phyloP scores from a whole-genome alignment of 345 rosid genomes.

The Brassica cretica region DNA sequence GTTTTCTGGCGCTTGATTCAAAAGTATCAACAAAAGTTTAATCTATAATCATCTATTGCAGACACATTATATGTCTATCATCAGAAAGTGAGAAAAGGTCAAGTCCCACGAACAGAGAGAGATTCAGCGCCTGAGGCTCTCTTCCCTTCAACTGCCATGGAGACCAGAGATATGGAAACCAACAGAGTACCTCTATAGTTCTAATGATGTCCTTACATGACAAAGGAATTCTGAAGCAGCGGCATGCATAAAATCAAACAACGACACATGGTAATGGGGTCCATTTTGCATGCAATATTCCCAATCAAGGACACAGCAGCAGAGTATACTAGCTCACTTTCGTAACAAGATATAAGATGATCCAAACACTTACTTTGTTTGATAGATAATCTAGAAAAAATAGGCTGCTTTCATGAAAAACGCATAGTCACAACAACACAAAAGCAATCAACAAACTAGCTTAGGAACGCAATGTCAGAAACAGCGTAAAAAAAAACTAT shows the following conservation, averaged over 20 bases:
- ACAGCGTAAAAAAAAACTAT: background rate
- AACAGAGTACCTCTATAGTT: slow-evolving; percentile 47
- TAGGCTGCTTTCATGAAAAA: background rate
- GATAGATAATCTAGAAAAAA: background rate
- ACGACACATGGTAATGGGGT: slow-evolving; percentile 27
- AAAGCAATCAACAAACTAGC: slow-evolving; percentile 21
- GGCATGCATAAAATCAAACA: slow-evolving; percentile 15
- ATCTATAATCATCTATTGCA: slow-evolving; percentile 15
- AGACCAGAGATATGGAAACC: slow-evolving; percentile 49
- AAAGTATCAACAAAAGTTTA: slow-evolving; percentile 30
- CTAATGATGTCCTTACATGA: slow-evolving; percentile 37
- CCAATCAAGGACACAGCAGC: slow-evolving; percentile 25
- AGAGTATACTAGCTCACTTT: slow-evolving; percentile 14
- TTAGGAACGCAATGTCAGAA: background rate
- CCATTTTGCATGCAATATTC: slow-evolving; percentile 34
- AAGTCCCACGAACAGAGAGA: slow-evolving; percentile 14
- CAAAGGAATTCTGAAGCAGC: slow-evolving; percentile 45
- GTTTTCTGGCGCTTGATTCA: slow-evolving; percentile 36
- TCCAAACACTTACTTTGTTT: background rate
- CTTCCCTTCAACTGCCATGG: slow-evolving; percentile 40
- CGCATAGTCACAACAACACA: slow-evolving; percentile 5
- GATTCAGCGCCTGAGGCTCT: slow-evolving; percentile 24
- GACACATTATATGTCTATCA: slow-evolving; percentile 18
- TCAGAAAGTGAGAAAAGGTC: slow-evolving; percentile 10
- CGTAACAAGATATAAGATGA: background rate